Evolutionary conservation across 352 stramenopile genomes (phyloP).

Genomic region (Halophytophthora batemanensis): DNA sequence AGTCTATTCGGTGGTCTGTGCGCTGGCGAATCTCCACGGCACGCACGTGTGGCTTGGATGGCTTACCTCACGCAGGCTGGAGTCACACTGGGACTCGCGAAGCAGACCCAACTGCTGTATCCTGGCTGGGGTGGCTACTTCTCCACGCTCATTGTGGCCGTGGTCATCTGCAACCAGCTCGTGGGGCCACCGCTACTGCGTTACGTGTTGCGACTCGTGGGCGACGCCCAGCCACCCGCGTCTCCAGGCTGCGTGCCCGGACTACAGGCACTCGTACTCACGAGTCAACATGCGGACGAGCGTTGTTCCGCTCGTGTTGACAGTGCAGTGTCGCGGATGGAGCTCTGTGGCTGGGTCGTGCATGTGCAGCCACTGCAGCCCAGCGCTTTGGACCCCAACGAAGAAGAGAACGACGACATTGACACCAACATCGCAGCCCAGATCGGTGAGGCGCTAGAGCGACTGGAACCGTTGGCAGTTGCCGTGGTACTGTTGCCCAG

Average conservation of each 20-base stretch:
- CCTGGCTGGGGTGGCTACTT: slow-evolving; percentile 71
- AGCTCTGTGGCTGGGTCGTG: slow-evolving; percentile 63
- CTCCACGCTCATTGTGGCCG: slow-evolving; percentile 68
- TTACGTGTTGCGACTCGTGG: slow-evolving; percentile 49
- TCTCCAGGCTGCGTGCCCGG: slow-evolving; percentile 53
- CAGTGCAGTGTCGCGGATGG: slow-evolving; percentile 39
- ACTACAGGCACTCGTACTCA: slow-evolving; percentile 37
- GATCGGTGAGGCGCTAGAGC: slow-evolving; percentile 28
- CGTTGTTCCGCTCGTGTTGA: slow-evolving; percentile 13
- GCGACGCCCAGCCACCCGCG: slow-evolving; percentile 55
- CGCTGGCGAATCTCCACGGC: slow-evolving; percentile 38
- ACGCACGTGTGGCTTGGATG: slow-evolving; percentile 64
- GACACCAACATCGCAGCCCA: slow-evolving; percentile 19
- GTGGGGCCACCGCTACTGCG: slow-evolving; percentile 55
- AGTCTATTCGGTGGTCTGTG: slow-evolving; percentile 48
- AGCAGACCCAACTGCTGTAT: slow-evolving; percentile 71
- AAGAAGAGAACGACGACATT: slow-evolving; percentile 19
- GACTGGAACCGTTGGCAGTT: slow-evolving; percentile 42
- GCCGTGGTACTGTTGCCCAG: slow-evolving; percentile 62
- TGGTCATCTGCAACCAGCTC: slow-evolving; percentile 72
- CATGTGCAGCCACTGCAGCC: slow-evolving; percentile 39
- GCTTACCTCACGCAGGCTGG: slow-evolving; percentile 72
- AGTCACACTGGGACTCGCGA: slow-evolving; percentile 63
- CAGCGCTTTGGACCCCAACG: slow-evolving; percentile 12
- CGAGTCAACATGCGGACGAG: slow-evolving; percentile 14